Percentiles rank a stretch among this genome's conserved stretches.
phyloP scores from a whole-genome alignment of 2,329 filamentous ascomycete genomes.

The Ophiostoma himal-ulmi region DNA sequence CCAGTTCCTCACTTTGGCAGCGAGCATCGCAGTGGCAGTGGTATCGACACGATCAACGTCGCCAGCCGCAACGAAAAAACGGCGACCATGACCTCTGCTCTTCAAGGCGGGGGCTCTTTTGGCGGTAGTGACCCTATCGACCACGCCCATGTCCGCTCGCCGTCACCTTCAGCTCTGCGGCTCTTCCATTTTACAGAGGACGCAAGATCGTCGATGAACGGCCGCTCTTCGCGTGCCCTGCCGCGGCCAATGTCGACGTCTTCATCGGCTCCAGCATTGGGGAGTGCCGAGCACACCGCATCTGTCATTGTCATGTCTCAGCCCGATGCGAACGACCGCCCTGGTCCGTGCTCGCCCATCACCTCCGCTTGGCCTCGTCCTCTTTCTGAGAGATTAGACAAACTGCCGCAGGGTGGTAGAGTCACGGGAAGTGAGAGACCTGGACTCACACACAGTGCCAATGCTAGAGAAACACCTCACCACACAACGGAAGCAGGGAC shows the following conservation, averaged over 20 bases:
- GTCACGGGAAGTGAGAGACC: background rate
- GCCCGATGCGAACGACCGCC: background rate
- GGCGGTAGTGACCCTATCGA: background rate
- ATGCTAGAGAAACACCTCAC: background rate
- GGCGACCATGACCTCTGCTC: background rate
- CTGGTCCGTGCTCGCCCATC: conserved; percentile 12
- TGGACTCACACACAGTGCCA: background rate
- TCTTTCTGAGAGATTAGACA: background rate
- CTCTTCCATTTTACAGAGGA: conserved; percentile 20
- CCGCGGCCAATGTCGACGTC: conserved; percentile 25
- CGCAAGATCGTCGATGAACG: background rate
- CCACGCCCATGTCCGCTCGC: conserved; percentile 9
- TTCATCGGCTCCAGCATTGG: conserved; percentile 23
- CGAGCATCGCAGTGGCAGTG: background rate
- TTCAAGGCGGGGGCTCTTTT: background rate
- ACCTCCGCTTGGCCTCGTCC: conserved; percentile 17
- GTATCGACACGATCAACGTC: background rate
- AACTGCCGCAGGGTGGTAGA: background rate
- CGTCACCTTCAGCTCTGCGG: conserved; percentile 15
- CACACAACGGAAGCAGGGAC: background rate
- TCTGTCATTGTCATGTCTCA: background rate
- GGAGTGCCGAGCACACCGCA: background rate
- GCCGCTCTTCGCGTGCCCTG: background rate
- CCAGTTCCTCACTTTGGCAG: background rate
- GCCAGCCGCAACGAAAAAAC: background rate